Conservation (phyloP, 139 green algal species). For the Protoeuglena noctilucae region DNA sequence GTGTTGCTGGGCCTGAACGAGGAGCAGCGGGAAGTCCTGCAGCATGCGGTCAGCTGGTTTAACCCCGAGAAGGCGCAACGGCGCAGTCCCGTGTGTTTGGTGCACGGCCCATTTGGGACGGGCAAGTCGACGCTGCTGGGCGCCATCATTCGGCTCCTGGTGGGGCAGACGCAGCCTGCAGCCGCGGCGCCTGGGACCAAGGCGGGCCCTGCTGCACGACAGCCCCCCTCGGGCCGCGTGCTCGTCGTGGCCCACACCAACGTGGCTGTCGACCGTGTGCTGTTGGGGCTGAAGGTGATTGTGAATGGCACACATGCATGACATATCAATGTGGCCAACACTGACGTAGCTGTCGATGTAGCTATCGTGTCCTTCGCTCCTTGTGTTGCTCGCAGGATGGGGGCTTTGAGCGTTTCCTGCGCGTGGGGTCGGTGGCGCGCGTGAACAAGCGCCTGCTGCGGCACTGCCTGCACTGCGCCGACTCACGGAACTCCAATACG, state of each 20-base stretch:
- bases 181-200: neutral
- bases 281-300: slow-evolving; percentile 29
- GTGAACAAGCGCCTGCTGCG: slow-evolving; percentile 46
- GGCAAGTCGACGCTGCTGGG: slow-evolving; percentile 65
- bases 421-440: slow-evolving; percentile 46
- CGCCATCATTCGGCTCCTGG: slow-evolving; percentile 46
- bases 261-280: slow-evolving; percentile 61
- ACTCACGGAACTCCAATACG: slow-evolving; percentile 14
- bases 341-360: slow-evolving; percentile 1
- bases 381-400: slow-evolving; percentile 5
- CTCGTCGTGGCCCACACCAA: slow-evolving; percentile 75
- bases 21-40: slow-evolving; percentile 37
- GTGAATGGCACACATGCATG: neutral
- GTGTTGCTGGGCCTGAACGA: slow-evolving; percentile 27
- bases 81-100: neutral
- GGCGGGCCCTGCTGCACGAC: neutral
- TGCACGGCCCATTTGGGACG: slow-evolving; percentile 22
- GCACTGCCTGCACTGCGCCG: slow-evolving; percentile 42
- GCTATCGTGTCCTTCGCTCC: neutral
- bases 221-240: slow-evolving; percentile 17
- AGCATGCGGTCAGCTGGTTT: slow-evolving; percentile 22
- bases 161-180: neutral
- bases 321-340: slow-evolving; percentile 32
- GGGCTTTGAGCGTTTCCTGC: slow-evolving; percentile 39
- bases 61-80: neutral